These are phyloP conservation scores for Salvia splendens DNA, from an alignment of 257 asterid genomes.

Conservation along the genomic window DNA sequence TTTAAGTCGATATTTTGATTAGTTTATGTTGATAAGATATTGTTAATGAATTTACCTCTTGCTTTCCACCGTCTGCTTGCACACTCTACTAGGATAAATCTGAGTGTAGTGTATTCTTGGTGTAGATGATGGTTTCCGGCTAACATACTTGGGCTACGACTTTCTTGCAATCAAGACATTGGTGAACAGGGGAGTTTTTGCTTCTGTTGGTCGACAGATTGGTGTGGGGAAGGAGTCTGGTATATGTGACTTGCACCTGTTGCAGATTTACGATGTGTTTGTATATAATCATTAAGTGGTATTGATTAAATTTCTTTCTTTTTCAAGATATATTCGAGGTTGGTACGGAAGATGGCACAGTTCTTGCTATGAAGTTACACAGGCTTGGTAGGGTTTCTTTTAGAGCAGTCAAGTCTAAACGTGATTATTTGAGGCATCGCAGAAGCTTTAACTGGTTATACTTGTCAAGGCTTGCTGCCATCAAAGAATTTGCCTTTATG, in stretches of 20 bases:
- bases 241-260: conserved; percentile 35
- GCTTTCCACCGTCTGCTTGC: not conserved
- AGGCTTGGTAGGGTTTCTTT: conserved; percentile 94
- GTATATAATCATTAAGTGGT: conserved; percentile 8
- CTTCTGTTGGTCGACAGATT: conserved; percentile 90
- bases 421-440: conserved; percentile 98
- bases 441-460: conserved; percentile 91
- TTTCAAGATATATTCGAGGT: conserved; percentile 90
- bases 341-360: conserved; percentile 88
- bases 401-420: conserved; percentile 95
- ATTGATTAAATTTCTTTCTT: conserved; percentile 9
- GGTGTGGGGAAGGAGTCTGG: conserved; percentile 99
- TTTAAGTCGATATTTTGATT: not conserved
- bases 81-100: not conserved
- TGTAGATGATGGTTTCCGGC: conserved; percentile 95
- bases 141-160: conserved; percentile 95
- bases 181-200: conserved; percentile 92
- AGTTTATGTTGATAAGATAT: not conserved
- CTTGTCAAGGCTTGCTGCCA: conserved; percentile 96
- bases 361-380: conserved; percentile 95
- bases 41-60: conserved; percentile 1
- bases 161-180: conserved; percentile 90
- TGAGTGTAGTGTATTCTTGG: conserved; percentile 24
- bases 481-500: conserved; percentile 97
- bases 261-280: conserved; percentile 9